A percentile compares a stretch with the other conserved stretches of the same genome.
Conservation (phyloP, 2,329 filamentous ascomycete genomes). For the Ramularia endophylla region DNA sequence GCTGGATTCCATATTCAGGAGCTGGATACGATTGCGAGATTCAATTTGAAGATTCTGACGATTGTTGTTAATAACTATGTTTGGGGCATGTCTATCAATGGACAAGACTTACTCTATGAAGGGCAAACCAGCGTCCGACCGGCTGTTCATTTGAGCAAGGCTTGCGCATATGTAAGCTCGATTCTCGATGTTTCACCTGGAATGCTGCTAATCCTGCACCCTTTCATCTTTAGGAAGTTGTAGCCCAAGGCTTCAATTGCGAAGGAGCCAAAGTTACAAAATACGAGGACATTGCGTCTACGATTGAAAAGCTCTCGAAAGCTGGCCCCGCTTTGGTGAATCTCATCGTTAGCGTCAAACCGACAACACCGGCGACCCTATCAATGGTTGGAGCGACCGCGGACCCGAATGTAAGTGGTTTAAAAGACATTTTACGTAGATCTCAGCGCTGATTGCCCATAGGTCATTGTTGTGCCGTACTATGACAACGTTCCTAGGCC, state of each 20-base stretch:
- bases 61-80: constrained; percentile 40
- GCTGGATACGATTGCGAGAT: constrained; percentile 40
- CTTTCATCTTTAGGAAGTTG: no score
- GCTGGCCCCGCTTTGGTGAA: constrained; percentile 35
- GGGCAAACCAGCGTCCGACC: constrained; percentile 28
- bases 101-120: constrained; percentile 41
- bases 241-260: constrained; percentile 38
- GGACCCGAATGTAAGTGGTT: constrained; percentile 31
- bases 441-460: neutral
- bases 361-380: constrained; percentile 32
- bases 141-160: constrained; percentile 23
- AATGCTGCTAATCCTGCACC: no score
- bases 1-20: constrained; percentile 44
- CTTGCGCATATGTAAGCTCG: constrained; percentile 36
- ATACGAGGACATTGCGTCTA: constrained; percentile 26
- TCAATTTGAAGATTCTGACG: constrained; percentile 37
- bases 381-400: constrained; percentile 40
- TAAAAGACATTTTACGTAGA: constrained; percentile 1
- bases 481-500: constrained; percentile 43
- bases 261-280: constrained; percentile 23
- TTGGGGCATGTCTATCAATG: constrained; percentile 43
- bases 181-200: no score
- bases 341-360: constrained; percentile 36
- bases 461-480: constrained; percentile 42
- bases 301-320: constrained; percentile 30